Conservation (phyloP, 371 early-diverging fungal genomes). For the Coemansia sp. region DNA sequence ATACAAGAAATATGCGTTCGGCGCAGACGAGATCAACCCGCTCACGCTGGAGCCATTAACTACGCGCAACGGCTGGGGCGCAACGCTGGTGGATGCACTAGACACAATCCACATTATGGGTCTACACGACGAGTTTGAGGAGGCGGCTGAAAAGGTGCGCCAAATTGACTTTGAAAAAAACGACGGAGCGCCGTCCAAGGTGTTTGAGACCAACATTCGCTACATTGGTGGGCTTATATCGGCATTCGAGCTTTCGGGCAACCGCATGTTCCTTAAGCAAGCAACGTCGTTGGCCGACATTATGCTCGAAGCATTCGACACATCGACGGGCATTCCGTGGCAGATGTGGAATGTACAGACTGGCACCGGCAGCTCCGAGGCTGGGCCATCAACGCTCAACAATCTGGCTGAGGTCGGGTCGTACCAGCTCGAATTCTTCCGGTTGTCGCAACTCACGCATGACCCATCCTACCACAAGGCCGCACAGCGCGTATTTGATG, state of each 20-base stretch:
- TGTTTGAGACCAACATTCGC: slow-evolving; percentile 94
- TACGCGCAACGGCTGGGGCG: slow-evolving; percentile 59
- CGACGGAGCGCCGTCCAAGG: slow-evolving; percentile 59
- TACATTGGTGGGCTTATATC: slow-evolving; percentile 87
- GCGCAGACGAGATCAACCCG: slow-evolving; percentile 87
- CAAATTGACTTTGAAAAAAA: slow-evolving; percentile 64
- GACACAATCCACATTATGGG: slow-evolving; percentile 86
- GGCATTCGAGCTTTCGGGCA: slow-evolving; percentile 71
- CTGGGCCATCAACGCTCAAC: slow-evolving; percentile 43
- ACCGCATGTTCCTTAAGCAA: slow-evolving; percentile 67
- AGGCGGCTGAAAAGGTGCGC: slow-evolving; percentile 65
- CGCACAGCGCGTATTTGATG: slow-evolving; percentile 51
- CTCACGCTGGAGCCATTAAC: slow-evolving; percentile 57
- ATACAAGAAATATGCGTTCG: slow-evolving; percentile 77
- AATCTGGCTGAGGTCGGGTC: slow-evolving; percentile 84
- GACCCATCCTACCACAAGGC: slow-evolving; percentile 73
- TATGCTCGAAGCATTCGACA: slow-evolving; percentile 51
- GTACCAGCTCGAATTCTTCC: slow-evolving; percentile 87
- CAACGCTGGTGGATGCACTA: slow-evolving; percentile 77
- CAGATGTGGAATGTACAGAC: slow-evolving; percentile 54
- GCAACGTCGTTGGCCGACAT: slow-evolving; percentile 77
- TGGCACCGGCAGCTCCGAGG: slow-evolving; percentile 46
- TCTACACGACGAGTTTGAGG: slow-evolving; percentile 67
- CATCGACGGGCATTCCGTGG: slow-evolving; percentile 48
- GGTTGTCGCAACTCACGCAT: slow-evolving; percentile 74